These are phyloP conservation scores for Xylariaceae sp. DNA, from an alignment of 2,329 filamentous ascomycete species.

Conservation along the genomic window DNA sequence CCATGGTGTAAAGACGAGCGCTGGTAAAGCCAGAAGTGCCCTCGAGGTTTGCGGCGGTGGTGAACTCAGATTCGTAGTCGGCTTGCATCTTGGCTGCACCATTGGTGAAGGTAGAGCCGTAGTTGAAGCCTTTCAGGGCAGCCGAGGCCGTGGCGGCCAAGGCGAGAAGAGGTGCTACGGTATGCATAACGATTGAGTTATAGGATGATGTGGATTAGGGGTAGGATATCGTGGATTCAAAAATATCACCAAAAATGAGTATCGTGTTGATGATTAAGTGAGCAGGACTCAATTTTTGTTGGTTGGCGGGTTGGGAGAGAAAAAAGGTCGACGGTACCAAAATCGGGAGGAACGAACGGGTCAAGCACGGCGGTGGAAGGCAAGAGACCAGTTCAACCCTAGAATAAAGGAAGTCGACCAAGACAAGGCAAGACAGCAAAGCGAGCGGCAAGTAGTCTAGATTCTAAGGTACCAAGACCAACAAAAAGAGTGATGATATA, in stretches of 20 bases:
- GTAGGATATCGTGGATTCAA: conserved; percentile 5
- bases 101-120: conserved; percentile 64
- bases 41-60: conserved; percentile 62
- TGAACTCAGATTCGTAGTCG: conserved; percentile 74
- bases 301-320: background rate
- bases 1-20: conserved; percentile 75
- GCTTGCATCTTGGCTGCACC: conserved; percentile 61
- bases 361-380: conserved; percentile 4
- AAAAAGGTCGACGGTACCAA: background rate
- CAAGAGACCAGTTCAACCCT: conserved; percentile 9
- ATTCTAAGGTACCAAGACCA: conserved; percentile 7
- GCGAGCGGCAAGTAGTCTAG: conserved; percentile 13
- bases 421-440: conserved; percentile 6
- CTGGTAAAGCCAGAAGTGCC: conserved; percentile 69
- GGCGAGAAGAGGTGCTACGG: conserved; percentile 33
- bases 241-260: conserved; percentile 2
- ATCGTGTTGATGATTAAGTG: background rate
- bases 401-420: conserved; percentile 13
- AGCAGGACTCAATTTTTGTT: background rate
- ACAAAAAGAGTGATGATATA: conserved; percentile 13
- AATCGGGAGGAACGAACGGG: background rate
- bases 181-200: conserved; percentile 27
- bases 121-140: conserved; percentile 71
- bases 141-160: conserved; percentile 44
- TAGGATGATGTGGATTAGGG: conserved; percentile 1